phyloP scores from a whole-genome alignment of 2,329 filamentous ascomycete genomes.

The Fusarium incarnatum region DNA sequence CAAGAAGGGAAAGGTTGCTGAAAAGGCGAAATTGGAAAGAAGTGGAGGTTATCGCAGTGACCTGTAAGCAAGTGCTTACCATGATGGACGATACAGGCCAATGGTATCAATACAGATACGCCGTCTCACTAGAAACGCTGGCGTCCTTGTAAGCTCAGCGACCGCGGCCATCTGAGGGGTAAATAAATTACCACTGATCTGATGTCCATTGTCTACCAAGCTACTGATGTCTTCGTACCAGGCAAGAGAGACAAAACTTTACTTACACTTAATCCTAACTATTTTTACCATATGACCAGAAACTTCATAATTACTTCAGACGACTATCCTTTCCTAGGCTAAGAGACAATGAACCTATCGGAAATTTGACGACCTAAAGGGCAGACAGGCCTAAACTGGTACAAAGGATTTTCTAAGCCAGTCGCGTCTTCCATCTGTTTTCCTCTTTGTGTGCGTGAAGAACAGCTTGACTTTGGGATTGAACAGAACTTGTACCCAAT shows the following conservation, averaged over 20 bases:
- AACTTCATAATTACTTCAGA: too few species aligned
- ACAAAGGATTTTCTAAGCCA: neutral
- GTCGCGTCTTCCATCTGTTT: neutral
- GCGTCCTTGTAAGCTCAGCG: neutral
- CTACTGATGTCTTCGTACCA: too few species aligned
- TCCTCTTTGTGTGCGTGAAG: neutral
- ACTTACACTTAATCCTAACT: too few species aligned
- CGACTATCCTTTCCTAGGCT: too few species aligned
- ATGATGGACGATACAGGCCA: neutral
- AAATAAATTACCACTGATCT: neutral
- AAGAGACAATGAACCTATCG: too few species aligned
- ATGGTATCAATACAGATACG: neutral
- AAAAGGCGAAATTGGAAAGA: neutral
- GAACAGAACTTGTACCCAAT: neutral
- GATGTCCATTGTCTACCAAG: neutral
- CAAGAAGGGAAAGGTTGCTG: fast-evolving
- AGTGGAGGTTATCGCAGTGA: neutral
- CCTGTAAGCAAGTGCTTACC: neutral
- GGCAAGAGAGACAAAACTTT: too few species aligned
- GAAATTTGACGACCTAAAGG: neutral
- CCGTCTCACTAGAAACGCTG: neutral
- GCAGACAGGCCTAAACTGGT: neutral
- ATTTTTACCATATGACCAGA: too few species aligned
- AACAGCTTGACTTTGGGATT: neutral
- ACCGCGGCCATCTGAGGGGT: neutral